Percentiles rank a stretch among this genome's conserved stretches.
Evolutionary conservation across 148 eudicot species (phyloP).

Genomic region (Rhododendron griersonianum): DNA sequence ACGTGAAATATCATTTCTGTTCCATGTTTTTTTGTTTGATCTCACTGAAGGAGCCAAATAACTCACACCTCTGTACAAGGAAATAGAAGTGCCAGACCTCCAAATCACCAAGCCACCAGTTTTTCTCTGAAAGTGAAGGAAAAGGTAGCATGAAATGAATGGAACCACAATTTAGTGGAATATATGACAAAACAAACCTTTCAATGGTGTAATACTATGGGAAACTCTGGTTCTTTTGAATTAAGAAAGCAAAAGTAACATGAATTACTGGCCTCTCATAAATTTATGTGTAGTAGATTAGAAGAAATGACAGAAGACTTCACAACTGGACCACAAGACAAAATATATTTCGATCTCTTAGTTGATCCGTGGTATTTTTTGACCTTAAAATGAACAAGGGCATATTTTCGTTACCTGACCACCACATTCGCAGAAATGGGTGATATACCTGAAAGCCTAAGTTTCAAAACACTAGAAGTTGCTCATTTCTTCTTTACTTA

Average conservation of each 20-base stretch:
- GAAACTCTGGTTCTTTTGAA: neutral
- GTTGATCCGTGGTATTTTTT: neutral
- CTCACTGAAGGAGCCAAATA: constrained; percentile 49
- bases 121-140: constrained; percentile 61
- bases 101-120: constrained; percentile 93
- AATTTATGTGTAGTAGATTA: neutral
- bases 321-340: neutral
- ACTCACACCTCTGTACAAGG: constrained; percentile 77
- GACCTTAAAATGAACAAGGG: neutral
- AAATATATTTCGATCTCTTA: neutral
- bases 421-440: neutral
- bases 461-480: neutral
- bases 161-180: neutral
- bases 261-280: neutral
- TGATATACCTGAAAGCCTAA: neutral
- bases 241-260: neutral
- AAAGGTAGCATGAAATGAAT: constrained; percentile 14
- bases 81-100: constrained; percentile 93
- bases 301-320: neutral
- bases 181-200: neutral
- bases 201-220: neutral
- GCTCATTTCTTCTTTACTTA: neutral
- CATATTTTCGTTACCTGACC: neutral
- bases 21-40: constrained; percentile 26
- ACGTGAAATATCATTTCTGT: constrained; percentile 24